Percentiles rank a stretch among this genome's conserved stretches.
These are phyloP conservation scores for Coelastrella sp. DNA, from an alignment of 139 green algal species.

Conservation along the genomic window DNA sequence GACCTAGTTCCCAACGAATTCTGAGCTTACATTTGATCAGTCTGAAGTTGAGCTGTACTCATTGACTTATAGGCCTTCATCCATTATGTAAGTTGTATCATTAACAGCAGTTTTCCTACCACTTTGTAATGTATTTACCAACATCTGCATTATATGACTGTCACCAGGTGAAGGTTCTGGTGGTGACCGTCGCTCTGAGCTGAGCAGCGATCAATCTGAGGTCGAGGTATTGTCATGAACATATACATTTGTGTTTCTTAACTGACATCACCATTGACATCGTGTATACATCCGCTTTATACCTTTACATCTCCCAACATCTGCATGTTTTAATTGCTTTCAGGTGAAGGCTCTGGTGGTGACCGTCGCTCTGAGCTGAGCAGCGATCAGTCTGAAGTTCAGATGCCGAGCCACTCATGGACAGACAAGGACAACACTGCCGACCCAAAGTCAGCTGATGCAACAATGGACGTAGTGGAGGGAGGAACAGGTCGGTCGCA, in stretches of 20 bases:
- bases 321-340: background rate
- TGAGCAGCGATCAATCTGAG: background rate
- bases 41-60: too few relatives aligned
- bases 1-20: background rate
- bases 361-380: background rate
- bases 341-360: conserved; percentile 6
- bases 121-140: too few relatives aligned
- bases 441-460: background rate
- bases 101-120: too few relatives aligned
- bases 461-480: background rate
- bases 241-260: too few relatives aligned
- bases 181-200: background rate
- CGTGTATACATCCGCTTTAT: background rate
- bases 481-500: background rate
- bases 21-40: background rate
- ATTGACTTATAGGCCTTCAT: too few relatives aligned
- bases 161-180: conserved; percentile 3
- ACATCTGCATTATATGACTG: too few relatives aligned
- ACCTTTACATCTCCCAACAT: background rate
- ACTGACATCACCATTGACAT: background rate
- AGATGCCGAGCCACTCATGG: background rate
- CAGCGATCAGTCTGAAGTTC: background rate
- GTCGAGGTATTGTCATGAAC: too few relatives aligned
- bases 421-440: background rate
- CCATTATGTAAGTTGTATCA: too few relatives aligned